Conservation (phyloP, 2,329 filamentous ascomycete genomes). For the Coleophoma eucalyptorum region DNA sequence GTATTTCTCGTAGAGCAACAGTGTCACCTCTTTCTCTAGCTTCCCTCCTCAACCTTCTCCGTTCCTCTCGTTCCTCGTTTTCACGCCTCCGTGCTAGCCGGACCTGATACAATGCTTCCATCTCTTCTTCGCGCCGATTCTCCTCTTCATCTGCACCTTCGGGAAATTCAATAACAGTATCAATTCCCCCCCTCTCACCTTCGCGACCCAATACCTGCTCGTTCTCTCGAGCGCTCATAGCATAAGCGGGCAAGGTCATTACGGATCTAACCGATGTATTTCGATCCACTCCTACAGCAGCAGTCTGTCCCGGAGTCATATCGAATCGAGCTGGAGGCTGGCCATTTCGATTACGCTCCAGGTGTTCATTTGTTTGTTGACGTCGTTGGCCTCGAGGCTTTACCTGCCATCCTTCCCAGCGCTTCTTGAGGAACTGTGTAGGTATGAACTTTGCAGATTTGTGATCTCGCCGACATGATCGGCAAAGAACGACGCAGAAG, state of each 20-base stretch:
- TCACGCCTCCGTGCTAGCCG: constrained; percentile 73
- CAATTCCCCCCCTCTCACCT: constrained; percentile 88
- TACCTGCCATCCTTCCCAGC: constrained; percentile 41
- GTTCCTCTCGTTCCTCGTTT: constrained; percentile 71
- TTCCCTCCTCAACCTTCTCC: constrained; percentile 65
- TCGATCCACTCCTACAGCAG: constrained; percentile 55
- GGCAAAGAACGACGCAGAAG: constrained; percentile 8
- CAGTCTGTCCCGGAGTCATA: background rate
- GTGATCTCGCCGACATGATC: constrained; percentile 34
- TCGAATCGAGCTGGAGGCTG: constrained; percentile 1
- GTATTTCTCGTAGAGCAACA: constrained; percentile 63
- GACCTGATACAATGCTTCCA: constrained; percentile 91
- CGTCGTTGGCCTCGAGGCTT: constrained; percentile 13
- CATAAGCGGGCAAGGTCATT: constrained; percentile 88
- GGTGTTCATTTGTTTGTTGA: constrained; percentile 25
- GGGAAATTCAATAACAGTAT: constrained; percentile 83
- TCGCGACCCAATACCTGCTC: constrained; percentile 85
- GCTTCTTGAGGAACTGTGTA: constrained; percentile 39
- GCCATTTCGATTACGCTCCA: constrained; percentile 25
- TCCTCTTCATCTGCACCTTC: constrained; percentile 71
- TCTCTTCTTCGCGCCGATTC: constrained; percentile 82
- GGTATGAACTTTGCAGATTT: constrained; percentile 43
- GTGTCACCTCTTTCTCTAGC: constrained; percentile 69
- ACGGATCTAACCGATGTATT: constrained; percentile 88
- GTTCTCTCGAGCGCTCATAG: constrained; percentile 63